Evolutionary conservation across 225 moss, liverwort and hornwort genomes (phyloP).

Genomic region (Polytrichum formosum): DNA sequence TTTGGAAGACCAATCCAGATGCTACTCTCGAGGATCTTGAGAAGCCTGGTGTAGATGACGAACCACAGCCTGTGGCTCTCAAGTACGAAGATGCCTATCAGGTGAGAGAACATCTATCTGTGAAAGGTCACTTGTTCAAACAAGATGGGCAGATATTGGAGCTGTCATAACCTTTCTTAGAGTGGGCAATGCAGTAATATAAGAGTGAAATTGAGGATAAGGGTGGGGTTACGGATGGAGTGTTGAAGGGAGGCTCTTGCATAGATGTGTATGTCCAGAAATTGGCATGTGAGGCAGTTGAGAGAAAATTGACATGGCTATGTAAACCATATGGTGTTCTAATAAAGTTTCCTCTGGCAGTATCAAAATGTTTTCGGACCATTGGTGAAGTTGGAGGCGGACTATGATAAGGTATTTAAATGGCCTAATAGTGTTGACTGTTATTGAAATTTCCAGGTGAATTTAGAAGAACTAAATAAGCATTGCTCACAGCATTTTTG

Average conservation of each 20-base stretch:
- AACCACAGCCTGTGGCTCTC: slow-evolving; percentile 88
- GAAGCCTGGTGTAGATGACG: slow-evolving; percentile 99
- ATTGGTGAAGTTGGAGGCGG: slow-evolving; percentile 93
- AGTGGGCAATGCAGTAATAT: too few species aligned
- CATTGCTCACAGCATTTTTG: too few species aligned
- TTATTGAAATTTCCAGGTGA: too few species aligned
- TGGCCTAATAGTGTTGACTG: too few species aligned
- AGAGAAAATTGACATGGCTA: background rate
- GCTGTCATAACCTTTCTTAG: too few species aligned
- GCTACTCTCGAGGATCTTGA: slow-evolving; percentile 96
- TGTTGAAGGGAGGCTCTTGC: background rate
- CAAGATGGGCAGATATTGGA: too few species aligned
- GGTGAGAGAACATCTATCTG: slow-evolving; percentile 33
- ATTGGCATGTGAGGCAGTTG: background rate
- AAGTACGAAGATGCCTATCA: slow-evolving; percentile 99
- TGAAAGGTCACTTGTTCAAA: background rate
- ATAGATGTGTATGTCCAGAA: background rate
- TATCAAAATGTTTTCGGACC: slow-evolving; percentile 97
- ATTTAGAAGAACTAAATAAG: too few species aligned
- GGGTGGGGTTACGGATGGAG: background rate
- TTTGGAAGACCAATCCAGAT: slow-evolving; percentile 92
- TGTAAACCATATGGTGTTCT: background rate
- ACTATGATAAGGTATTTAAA: slow-evolving; percentile 82
- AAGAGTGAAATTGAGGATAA: too few species aligned
- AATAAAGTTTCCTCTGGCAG: slow-evolving; percentile 38